A percentile compares a stretch with the other conserved stretches of the same genome.
Conservation (phyloP, 2,329 filamentous ascomycete species). For the Meredithiella fracta region DNA sequence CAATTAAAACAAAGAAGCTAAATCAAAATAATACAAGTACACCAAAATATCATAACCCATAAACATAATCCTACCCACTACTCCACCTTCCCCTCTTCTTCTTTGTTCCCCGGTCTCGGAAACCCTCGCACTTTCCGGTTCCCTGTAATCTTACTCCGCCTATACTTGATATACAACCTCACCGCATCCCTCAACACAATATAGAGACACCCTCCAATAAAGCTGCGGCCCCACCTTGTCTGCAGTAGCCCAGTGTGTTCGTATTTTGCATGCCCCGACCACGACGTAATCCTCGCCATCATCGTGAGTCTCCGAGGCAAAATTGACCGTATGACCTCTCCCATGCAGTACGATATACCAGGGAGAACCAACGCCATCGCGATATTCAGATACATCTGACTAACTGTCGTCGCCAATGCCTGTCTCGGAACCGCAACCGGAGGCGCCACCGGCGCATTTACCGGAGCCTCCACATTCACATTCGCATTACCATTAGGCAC, state of each 20-base stretch:
- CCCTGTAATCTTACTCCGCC: conserved; percentile 38
- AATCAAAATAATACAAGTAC: background rate
- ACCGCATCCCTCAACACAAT: conserved; percentile 62
- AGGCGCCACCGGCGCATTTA: background rate
- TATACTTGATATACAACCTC: conserved; percentile 46
- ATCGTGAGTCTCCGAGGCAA: conserved; percentile 54
- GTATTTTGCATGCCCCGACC: conserved; percentile 17
- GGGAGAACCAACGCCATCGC: conserved; percentile 57
- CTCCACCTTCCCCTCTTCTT: background rate
- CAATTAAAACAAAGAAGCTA: too few species aligned
- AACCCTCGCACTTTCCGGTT: conserved; percentile 32
- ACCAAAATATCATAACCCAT: background rate
- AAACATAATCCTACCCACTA: background rate
- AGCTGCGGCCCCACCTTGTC: conserved; percentile 72
- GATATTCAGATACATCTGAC: conserved; percentile 27
- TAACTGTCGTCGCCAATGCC: background rate
- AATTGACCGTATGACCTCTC: conserved; percentile 51
- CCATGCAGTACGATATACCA: conserved; percentile 60
- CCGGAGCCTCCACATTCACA: background rate
- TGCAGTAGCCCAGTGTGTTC: conserved; percentile 52
- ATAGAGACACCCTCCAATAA: conserved; percentile 77
- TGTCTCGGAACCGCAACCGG: background rate
- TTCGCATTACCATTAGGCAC: conserved; percentile 14
- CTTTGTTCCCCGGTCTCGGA: background rate
- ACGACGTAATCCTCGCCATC: conserved; percentile 19